These are phyloP conservation scores for Brassica carinata DNA, from an alignment of 345 rosid species.

Conservation along the genomic window DNA sequence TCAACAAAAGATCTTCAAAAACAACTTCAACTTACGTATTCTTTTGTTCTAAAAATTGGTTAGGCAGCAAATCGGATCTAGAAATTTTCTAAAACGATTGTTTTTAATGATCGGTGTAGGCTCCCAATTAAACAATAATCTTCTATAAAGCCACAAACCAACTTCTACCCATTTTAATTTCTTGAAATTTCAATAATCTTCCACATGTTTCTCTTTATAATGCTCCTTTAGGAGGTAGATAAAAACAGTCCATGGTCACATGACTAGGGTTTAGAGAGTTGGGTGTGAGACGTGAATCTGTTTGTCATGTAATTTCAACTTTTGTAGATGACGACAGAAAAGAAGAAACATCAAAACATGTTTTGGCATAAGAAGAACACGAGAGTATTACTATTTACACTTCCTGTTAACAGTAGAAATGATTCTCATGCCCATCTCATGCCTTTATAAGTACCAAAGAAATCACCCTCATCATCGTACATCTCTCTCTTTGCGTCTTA, in stretches of 20 bases:
- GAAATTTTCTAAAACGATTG: no score
- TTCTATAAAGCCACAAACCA: no score
- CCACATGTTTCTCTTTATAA: conserved; percentile 7
- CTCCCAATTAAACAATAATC: no score
- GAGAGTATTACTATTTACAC: neutral
- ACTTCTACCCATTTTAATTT: no score
- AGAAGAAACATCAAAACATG: conserved; percentile 22
- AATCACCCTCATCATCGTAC: neutral
- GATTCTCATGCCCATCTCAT: neutral
- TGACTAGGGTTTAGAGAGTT: conserved; percentile 1
- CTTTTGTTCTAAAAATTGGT: no score
- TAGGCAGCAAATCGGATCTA: no score
- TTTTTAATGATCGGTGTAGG: no score
- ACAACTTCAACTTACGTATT: no score
- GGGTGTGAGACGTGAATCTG: conserved; percentile 17
- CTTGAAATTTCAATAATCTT: neutral
- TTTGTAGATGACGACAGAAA: neutral
- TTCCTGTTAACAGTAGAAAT: neutral
- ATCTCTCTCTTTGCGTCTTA: conserved; percentile 12
- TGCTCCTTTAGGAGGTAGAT: neutral
- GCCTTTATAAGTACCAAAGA: conserved; percentile 16
- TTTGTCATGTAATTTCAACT: neutral
- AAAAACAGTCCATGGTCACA: conserved; percentile 1
- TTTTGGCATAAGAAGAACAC: conserved; percentile 11
- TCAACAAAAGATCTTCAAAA: neutral